A percentile compares a stretch with the other conserved stretches of the same genome.
Conservation (phyloP, 805 yeast genomes). For the Ogataea nakhonphanomensis region DNA sequence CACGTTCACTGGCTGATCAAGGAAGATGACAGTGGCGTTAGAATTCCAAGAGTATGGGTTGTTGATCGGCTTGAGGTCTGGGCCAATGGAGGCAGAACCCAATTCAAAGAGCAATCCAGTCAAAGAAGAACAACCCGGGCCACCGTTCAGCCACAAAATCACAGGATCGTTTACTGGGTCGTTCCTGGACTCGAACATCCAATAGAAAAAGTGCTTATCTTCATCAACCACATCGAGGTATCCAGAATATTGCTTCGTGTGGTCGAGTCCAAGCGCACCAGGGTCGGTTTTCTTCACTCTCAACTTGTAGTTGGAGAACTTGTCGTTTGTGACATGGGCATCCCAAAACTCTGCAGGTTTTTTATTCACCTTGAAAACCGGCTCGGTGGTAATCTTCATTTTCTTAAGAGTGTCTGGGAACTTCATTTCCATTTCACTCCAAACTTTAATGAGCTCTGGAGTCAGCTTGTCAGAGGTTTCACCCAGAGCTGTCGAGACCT, state of each 20-base stretch:
- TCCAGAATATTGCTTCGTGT: constrained; percentile 69
- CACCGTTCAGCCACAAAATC: constrained; percentile 87
- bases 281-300: constrained; percentile 49
- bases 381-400: constrained; percentile 48
- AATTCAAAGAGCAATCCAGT: constrained; percentile 89
- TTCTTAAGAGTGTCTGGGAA: constrained; percentile 55
- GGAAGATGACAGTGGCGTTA: constrained; percentile 84
- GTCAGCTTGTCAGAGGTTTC: constrained; percentile 49
- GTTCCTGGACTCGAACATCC: constrained; percentile 90
- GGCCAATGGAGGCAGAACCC: constrained; percentile 78
- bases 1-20: constrained; percentile 92
- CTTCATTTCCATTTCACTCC: constrained; percentile 61
- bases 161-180: constrained; percentile 86
- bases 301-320: constrained; percentile 44
- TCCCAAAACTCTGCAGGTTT: constrained; percentile 36
- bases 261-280: constrained; percentile 52
- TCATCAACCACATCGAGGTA: constrained; percentile 64
- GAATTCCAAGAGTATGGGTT: constrained; percentile 90
- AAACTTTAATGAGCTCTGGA: constrained; percentile 45
- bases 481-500: constrained; percentile 50
- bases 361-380: constrained; percentile 39
- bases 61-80: constrained; percentile 60
- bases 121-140: constrained; percentile 93
- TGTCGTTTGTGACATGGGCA: constrained; percentile 30
- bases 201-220: constrained; percentile 85